Percentiles rank a stretch among this genome's conserved stretches.
These are phyloP conservation scores for Xylaria intraflava DNA, from an alignment of 495 filamentous ascomycete genomes.

Conservation along the genomic window DNA sequence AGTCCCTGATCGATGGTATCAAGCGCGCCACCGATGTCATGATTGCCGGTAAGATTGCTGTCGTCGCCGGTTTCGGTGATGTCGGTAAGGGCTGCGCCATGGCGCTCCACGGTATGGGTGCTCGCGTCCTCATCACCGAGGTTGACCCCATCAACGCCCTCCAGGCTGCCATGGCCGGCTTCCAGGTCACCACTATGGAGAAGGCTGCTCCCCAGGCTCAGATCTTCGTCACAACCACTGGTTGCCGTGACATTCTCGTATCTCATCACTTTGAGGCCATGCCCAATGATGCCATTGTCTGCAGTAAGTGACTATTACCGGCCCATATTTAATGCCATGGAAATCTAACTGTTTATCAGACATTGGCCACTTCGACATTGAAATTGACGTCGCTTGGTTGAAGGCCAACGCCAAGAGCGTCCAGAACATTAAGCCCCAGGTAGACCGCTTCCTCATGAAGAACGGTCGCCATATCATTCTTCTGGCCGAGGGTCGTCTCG, in stretches of 20 bases:
- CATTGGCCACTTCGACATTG: constrained; percentile 99
- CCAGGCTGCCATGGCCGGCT: constrained; percentile 95
- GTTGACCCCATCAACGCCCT: constrained; percentile 99
- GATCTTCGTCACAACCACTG: constrained; percentile 99
- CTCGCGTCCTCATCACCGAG: constrained; percentile 93
- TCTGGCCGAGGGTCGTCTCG: constrained; percentile 94
- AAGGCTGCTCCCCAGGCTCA: constrained; percentile 81
- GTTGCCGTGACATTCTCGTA: constrained; percentile 94
- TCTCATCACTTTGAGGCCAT: constrained; percentile 92
- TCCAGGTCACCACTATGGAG: constrained; percentile 96
- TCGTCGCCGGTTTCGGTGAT: constrained; percentile 97
- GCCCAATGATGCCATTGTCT: constrained; percentile 98
- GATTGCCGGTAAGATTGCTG: constrained; percentile 97
- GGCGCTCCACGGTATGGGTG: constrained; percentile 94
- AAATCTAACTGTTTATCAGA: constrained; percentile 44
- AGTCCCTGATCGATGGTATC: constrained; percentile 98
- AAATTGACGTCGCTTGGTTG: constrained; percentile 99
- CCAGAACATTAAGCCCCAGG: constrained; percentile 99
- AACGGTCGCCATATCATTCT: constrained; percentile 97
- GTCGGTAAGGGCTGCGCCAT: constrained; percentile 98
- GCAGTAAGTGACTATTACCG: constrained; percentile 60
- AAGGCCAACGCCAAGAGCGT: constrained; percentile 87
- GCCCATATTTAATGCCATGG: not conserved
- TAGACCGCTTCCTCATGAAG: constrained; percentile 92
- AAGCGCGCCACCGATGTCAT: constrained; percentile 99